Base-by-base conservation (phyloP, 2,329 filamentous ascomycete genomes). In the Claviceps sp. region DNA sequence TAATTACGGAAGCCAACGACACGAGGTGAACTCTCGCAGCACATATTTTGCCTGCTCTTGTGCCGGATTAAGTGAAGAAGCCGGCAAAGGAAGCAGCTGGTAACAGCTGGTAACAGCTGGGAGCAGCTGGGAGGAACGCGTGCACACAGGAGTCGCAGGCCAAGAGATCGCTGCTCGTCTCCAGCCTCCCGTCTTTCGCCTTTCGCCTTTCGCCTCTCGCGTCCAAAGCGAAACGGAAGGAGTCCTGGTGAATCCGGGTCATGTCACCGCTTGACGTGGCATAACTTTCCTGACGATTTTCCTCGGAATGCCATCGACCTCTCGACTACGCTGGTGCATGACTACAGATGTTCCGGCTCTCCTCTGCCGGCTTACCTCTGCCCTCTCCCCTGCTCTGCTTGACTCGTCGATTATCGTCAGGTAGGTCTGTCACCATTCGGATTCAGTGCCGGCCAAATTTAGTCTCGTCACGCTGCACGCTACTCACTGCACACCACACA, bases 241-340 rank as follows among this genome's bases (percentile, higher is more conserved):
- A 47, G 52, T 42, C 49, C 37, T 49, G 44, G 50, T 45, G 49
- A 36, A 34, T 48, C 36, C 46, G 43, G 52, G 41, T 20, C 49
- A 46, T 46, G 52, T 30, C 49, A 34, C 40, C 37, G 41, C 52
- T 49, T 47, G 52, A 54, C 48, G 49, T 54, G 52, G 49, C 52
- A 51, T 46, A 41, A 18, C 41, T 36, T 36, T 16, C 26, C 40
- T n/a, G 2, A 44, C 11, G 30, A 49, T 30, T 18, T 49, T 37
- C 18, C 24, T 43, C 30, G 40, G 38, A 18, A 43, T 49, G 37
- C n/a, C 11, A 22, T 43, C 18, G 11, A 36, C 40, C 26, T 18
- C 44, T 46, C 26, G 24, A 49, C 18, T 44, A 24, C 40, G 16
- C 40, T 30, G 22, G 40, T 20, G 18, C 26, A 43, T 49, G 38